phyloP scores from a whole-genome alignment of 2,329 filamentous ascomycete genomes.

The Metarhizium brunneum region DNA sequence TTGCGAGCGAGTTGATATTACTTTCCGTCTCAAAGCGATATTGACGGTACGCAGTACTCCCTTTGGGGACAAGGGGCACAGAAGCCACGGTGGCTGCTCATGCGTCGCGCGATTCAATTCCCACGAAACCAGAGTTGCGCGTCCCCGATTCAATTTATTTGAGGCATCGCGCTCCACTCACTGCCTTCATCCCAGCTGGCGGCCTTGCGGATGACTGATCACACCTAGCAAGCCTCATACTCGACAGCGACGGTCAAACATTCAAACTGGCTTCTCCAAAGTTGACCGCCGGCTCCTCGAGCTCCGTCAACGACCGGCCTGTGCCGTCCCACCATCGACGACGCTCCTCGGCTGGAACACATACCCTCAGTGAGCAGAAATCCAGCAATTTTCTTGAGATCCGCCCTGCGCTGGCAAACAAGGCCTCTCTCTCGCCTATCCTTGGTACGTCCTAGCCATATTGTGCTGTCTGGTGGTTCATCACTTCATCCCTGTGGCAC shows the following conservation, averaged over 20 bases:
- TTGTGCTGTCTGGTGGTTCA: background rate
- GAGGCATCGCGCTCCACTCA: background rate
- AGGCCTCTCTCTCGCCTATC: slow-evolving; percentile 39
- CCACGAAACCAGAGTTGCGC: background rate
- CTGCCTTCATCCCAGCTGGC: background rate
- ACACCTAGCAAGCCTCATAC: background rate
- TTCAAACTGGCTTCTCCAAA: slow-evolving; percentile 43
- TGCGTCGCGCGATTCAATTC: background rate
- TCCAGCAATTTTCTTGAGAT: slow-evolving; percentile 22
- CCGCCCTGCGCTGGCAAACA: slow-evolving; percentile 18
- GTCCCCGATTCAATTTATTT: background rate
- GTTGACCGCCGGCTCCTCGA: slow-evolving; percentile 42
- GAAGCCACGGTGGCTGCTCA: background rate
- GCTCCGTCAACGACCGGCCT: slow-evolving; percentile 41
- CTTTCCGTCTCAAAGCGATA: background rate
- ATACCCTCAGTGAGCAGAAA: slow-evolving; percentile 21
- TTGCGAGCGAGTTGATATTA: background rate
- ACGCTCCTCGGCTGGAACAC: slow-evolving; percentile 33
- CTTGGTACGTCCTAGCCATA: slow-evolving; percentile 36
- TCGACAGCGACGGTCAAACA: slow-evolving; percentile 11
- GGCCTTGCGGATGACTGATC: background rate
- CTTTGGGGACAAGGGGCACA: background rate
- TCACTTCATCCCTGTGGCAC: background rate
- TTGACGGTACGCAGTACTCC: background rate
- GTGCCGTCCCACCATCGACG: slow-evolving; percentile 39